Percentiles rank a stretch among this genome's conserved stretches.
These are phyloP conservation scores for Saccharomycopsis sp. DNA, from an alignment of 805 yeast genomes.

Conservation along the genomic window DNA sequence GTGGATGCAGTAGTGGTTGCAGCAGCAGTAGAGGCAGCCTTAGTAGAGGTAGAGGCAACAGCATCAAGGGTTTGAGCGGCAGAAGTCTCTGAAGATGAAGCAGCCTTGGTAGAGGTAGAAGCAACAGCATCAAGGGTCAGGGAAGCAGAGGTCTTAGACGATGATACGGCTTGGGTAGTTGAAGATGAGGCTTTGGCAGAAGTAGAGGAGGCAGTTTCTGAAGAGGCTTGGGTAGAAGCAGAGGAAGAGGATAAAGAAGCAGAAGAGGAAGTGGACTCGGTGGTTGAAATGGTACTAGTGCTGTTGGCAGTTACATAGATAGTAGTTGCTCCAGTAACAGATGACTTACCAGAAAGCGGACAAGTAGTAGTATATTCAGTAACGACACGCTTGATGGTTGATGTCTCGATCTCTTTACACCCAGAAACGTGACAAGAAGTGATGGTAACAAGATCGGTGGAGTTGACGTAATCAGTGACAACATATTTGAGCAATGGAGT, in stretches of 20 bases:
- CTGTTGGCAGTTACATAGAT: neutral
- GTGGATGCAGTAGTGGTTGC: slow-evolving; percentile 21
- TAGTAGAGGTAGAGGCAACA: neutral
- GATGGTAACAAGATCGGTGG: neutral
- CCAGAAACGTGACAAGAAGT: neutral
- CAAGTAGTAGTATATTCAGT: slow-evolving; percentile 1
- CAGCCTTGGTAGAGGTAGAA: neutral
- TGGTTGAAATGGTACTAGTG: neutral
- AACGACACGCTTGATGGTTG: neutral
- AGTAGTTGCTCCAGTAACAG: neutral
- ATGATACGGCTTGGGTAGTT: too few relatives aligned
- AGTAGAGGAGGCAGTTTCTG: slow-evolving; percentile 2
- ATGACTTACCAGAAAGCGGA: neutral
- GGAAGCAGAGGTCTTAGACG: neutral
- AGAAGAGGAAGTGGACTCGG: neutral
- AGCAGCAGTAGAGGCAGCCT: neutral
- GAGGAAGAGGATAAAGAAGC: too few relatives aligned
- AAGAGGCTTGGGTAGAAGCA: too few relatives aligned
- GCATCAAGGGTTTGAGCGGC: neutral
- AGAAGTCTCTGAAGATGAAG: neutral
- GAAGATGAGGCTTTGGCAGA: too few relatives aligned
- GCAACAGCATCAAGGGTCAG: neutral
- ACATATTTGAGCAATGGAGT: neutral
- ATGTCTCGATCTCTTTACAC: neutral
- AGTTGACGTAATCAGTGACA: slow-evolving; percentile 5